These are phyloP conservation scores for Chloranthus sessilifolius DNA, from an alignment of 164 flowering plant genomes.

Conservation along the genomic window DNA sequence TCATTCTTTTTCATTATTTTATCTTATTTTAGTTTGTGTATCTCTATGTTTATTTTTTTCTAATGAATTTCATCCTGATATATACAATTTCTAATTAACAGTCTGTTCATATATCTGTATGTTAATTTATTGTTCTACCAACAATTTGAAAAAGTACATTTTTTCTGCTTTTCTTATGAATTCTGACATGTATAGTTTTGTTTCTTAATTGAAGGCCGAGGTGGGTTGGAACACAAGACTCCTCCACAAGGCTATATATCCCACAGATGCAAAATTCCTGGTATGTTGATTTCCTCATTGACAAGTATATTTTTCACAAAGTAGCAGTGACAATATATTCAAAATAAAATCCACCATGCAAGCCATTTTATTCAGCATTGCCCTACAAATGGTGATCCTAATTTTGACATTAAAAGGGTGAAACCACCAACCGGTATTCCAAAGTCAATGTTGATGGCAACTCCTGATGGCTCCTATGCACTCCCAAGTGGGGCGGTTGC, in stretches of 20 bases:
- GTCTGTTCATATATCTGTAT: too few species aligned
- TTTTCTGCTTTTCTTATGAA: too few species aligned
- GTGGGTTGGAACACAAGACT: slow-evolving; percentile 60
- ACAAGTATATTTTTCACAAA: too few species aligned
- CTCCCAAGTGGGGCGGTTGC: slow-evolving; percentile 84
- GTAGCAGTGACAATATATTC: too few species aligned
- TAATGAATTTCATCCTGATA: too few species aligned
- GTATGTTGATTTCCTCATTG: slow-evolving; percentile 41
- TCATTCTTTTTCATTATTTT: too few species aligned
- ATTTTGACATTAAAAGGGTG: slow-evolving; percentile 65
- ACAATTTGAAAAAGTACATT: too few species aligned
- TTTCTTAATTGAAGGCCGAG: slow-evolving; percentile 22
- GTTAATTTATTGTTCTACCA: too few species aligned
- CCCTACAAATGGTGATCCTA: slow-evolving; percentile 92
- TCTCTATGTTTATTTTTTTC: too few species aligned
- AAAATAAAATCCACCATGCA: too few species aligned
- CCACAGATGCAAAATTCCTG: slow-evolving; percentile 84
- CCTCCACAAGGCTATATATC: slow-evolving; percentile 87
- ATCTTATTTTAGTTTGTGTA: too few species aligned
- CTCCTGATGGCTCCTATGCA: slow-evolving; percentile 87
- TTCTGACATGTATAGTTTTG: not conserved
- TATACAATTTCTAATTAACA: too few species aligned
- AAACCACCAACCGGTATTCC: slow-evolving; percentile 96
- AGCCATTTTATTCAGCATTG: slow-evolving; percentile 95
- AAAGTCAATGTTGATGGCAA: slow-evolving; percentile 82